Evolutionary conservation across 2,329 filamentous ascomycete species (phyloP).

Genomic region (Akanthomyces dipterigenus): DNA sequence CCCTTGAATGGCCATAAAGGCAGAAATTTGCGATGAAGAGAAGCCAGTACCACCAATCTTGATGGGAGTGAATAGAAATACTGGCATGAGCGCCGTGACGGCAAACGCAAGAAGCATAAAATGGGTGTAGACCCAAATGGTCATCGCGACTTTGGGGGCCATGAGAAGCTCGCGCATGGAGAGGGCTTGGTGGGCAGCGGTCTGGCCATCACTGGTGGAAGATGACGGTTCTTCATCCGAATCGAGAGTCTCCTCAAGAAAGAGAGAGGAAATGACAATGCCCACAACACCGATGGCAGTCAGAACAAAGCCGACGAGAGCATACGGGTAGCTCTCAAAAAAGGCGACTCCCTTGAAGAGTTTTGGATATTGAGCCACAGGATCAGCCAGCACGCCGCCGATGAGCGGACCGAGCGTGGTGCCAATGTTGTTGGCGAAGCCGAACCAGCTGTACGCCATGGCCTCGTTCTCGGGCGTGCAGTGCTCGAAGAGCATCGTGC

Average conservation of each 20-base stretch:
- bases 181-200: background rate
- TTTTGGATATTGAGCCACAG: conserved; percentile 54
- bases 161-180: conserved; percentile 42
- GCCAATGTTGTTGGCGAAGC: conserved; percentile 66
- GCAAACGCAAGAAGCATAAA: conserved; percentile 62
- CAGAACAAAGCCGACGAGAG: conserved; percentile 46
- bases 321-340: conserved; percentile 46
- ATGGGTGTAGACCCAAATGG: conserved; percentile 60
- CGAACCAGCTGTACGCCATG: conserved; percentile 67
- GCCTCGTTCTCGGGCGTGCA: conserved; percentile 66
- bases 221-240: conserved; percentile 22
- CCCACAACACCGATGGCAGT: conserved; percentile 49
- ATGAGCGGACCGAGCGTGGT: conserved; percentile 65
- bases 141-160: conserved; percentile 57
- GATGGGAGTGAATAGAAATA: conserved; percentile 61
- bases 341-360: conserved; percentile 41
- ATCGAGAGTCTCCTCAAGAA: conserved; percentile 56
- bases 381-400: conserved; percentile 65
- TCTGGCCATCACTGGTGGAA: too few relatives aligned
- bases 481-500: conserved; percentile 71
- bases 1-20: conserved; percentile 59
- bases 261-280: conserved; percentile 45
- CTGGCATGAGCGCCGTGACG: conserved; percentile 63
- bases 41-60: conserved; percentile 60
- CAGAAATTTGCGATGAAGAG: conserved; percentile 53